These are phyloP conservation scores for Sphagnum magellanicum DNA, from an alignment of 228 moss, liverwort and hornwort species.

Conservation along the genomic window DNA sequence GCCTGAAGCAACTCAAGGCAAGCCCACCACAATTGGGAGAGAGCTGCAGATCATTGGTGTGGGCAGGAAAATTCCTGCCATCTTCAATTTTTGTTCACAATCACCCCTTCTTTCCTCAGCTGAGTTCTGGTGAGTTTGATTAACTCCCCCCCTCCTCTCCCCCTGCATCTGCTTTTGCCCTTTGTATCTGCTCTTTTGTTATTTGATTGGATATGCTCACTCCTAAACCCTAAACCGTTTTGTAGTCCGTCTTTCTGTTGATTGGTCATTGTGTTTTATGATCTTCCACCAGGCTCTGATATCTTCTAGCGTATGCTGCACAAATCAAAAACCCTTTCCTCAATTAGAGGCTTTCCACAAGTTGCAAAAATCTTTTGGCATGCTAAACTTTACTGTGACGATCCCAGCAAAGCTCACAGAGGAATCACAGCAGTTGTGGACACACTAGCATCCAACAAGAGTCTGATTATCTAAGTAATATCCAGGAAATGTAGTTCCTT, in stretches of 20 bases:
- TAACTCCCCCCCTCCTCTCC: too few species aligned
- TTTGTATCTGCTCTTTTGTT: neutral
- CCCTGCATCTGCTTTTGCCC: neutral
- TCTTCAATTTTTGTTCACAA: slow-evolving; percentile 34
- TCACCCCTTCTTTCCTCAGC: slow-evolving; percentile 40
- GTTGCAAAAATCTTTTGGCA: too few species aligned
- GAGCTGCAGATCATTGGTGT: slow-evolving; percentile 26
- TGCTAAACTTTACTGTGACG: too few species aligned
- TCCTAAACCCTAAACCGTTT: too few species aligned
- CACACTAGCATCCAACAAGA: neutral
- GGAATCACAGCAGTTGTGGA: neutral
- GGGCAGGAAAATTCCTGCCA: slow-evolving; percentile 32
- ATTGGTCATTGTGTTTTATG: neutral
- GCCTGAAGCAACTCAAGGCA: neutral
- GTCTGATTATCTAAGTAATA: neutral
- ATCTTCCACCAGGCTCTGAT: too few species aligned
- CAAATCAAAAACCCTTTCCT: too few species aligned
- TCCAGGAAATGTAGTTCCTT: neutral
- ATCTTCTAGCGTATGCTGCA: too few species aligned
- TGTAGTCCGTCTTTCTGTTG: neutral
- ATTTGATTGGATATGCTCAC: neutral
- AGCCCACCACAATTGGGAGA: neutral
- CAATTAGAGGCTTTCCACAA: too few species aligned
- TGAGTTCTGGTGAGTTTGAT: slow-evolving; percentile 30
- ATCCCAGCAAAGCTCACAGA: too few species aligned